Evolutionary conservation across 2,329 filamentous ascomycete genomes (phyloP).

Genomic region (Drechslera avenae): DNA sequence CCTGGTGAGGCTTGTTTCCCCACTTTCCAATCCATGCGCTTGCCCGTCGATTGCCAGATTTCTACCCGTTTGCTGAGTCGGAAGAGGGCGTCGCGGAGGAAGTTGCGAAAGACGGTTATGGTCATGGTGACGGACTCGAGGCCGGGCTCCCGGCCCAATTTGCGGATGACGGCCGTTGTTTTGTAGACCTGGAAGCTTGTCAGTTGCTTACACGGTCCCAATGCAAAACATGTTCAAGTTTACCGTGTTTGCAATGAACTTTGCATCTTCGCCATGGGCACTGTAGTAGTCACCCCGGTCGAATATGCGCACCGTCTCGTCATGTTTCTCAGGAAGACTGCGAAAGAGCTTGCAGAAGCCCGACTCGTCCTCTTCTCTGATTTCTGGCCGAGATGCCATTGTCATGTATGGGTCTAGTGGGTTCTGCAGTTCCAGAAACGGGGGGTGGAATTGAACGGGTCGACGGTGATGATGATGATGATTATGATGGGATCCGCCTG

Average conservation of each 20-base stretch:
- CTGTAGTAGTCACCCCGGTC: conserved; percentile 96
- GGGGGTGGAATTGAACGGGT: not conserved
- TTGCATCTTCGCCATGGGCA: conserved; percentile 84
- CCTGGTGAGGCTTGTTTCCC: conserved; percentile 89
- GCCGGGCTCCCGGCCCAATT: conserved; percentile 82
- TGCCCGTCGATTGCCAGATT: conserved; percentile 77
- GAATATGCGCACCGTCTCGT: conserved; percentile 85
- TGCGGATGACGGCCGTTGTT: conserved; percentile 91
- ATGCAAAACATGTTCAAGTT: conserved; percentile 22
- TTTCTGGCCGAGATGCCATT: conserved; percentile 63
- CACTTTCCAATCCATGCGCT: conserved; percentile 88
- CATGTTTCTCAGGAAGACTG: conserved; percentile 71
- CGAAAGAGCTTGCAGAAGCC: conserved; percentile 98
- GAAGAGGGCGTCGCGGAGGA: conserved; percentile 91
- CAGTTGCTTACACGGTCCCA: not conserved
- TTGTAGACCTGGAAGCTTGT: conserved; percentile 75
- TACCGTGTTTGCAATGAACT: conserved; percentile 79
- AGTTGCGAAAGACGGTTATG: conserved; percentile 91
- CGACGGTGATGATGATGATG: not conserved
- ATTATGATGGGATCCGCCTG: conserved; percentile 4
- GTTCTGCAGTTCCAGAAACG: not conserved
- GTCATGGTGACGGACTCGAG: conserved; percentile 95
- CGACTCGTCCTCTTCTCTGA: conserved; percentile 88
- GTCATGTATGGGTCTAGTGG: not conserved
- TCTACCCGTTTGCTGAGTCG: conserved; percentile 88